Conservation (phyloP, 169 alveolate species). For the Toxoplasma gondii region DNA sequence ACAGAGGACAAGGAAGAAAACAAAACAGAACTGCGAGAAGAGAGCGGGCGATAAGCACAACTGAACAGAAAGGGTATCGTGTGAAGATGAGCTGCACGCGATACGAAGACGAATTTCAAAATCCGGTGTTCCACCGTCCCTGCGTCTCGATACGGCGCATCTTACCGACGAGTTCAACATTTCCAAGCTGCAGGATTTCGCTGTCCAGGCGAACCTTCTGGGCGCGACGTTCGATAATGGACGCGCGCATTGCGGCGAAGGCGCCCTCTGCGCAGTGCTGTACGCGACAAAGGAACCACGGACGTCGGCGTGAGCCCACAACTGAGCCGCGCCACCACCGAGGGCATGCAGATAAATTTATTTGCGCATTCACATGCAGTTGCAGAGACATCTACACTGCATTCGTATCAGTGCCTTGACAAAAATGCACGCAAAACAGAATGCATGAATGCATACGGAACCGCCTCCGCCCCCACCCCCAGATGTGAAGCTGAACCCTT, state of each 20-base stretch:
- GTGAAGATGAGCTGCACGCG: no score
- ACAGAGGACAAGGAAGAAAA: neutral
- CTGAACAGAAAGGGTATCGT: no score
- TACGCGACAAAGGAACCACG: neutral
- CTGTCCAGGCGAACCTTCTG: conserved; percentile 84
- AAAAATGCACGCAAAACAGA: no score
- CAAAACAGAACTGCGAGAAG: neutral
- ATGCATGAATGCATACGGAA: no score
- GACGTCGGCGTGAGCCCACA: neutral
- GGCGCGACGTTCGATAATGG: conserved; percentile 81
- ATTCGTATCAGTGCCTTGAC: neutral
- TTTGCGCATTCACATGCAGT: neutral
- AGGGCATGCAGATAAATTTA: neutral
- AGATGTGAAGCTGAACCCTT: no score
- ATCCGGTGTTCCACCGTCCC: no score
- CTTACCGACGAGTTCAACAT: conserved; percentile 86
- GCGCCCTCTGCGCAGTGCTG: conserved; percentile 89
- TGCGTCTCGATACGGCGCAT: neutral
- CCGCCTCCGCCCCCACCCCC: no score
- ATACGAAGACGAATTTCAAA: no score
- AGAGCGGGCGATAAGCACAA: no score
- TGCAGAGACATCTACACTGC: neutral
- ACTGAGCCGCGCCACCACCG: neutral
- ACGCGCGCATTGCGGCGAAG: conserved; percentile 81
- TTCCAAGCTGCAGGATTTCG: conserved; percentile 80